phyloP scores from a whole-genome alignment of 2,329 filamentous ascomycete genomes.

The Fusarium buharicum region DNA sequence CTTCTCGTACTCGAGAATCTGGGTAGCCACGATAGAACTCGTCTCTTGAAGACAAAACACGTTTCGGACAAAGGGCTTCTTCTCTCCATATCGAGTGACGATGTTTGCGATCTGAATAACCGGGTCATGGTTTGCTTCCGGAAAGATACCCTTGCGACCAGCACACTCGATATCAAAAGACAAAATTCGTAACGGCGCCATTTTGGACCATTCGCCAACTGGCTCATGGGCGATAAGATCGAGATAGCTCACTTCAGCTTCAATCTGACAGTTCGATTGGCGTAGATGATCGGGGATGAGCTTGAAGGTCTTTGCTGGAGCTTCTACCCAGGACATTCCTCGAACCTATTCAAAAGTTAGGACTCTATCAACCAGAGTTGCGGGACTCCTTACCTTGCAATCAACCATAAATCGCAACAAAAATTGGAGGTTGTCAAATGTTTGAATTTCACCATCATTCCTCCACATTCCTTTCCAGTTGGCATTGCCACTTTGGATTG shows the following conservation, averaged over 20 bases:
- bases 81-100: constrained; percentile 92
- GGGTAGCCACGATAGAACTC: constrained; percentile 92
- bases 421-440: constrained; percentile 96
- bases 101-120: constrained; percentile 99
- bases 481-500: constrained; percentile 78
- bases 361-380: background rate
- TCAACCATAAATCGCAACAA: constrained; percentile 98
- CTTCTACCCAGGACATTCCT: constrained; percentile 98
- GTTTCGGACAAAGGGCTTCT: constrained; percentile 94
- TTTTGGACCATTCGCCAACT: constrained; percentile 96
- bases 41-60: constrained; percentile 96
- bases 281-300: constrained; percentile 72
- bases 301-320: constrained; percentile 76
- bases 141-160: constrained; percentile 96
- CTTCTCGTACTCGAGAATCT: constrained; percentile 82
- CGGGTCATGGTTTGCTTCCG: constrained; percentile 88
- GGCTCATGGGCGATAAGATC: constrained; percentile 88
- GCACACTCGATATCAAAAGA: constrained; percentile 99
- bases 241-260: constrained; percentile 83
- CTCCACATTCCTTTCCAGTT: constrained; percentile 96
- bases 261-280: constrained; percentile 96
- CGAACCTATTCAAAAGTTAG: constrained; percentile 67
- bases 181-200: constrained; percentile 90
- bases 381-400: constrained; percentile 71
- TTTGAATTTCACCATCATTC: constrained; percentile 76